Conservation (phyloP, 2,329 filamentous ascomycete species). For the Lithohypha guttulata region DNA sequence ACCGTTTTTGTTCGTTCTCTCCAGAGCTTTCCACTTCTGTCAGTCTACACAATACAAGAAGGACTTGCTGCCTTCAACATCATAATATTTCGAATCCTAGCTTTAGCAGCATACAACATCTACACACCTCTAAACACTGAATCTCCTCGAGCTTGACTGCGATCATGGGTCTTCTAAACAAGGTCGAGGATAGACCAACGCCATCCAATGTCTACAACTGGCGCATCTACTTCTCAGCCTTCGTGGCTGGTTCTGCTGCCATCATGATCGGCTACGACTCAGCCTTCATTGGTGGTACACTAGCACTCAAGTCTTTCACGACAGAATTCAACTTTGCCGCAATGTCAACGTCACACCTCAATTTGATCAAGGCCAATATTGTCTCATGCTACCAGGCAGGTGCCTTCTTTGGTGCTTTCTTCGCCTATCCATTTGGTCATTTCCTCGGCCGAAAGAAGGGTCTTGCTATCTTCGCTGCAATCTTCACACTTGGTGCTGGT, state of each 20-base stretch:
- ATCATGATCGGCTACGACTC: conserved; percentile 56
- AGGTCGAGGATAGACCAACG: conserved; percentile 41
- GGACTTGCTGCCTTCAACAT: no score
- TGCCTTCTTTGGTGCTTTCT: conserved; percentile 69
- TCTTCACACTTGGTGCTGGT: conserved; percentile 62
- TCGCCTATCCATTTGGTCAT: conserved; percentile 55
- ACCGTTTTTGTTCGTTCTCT: no score
- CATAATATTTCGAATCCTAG: no score
- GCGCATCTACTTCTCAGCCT: conserved; percentile 45
- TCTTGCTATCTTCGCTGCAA: conserved; percentile 47
- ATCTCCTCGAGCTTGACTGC: conserved; percentile 24
- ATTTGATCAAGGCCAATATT: conserved; percentile 60
- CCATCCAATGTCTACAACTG: conserved; percentile 51
- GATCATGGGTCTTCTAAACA: conserved; percentile 31
- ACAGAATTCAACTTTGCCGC: conserved; percentile 54
- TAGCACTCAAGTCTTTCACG: conserved; percentile 59
- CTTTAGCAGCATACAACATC: no score
- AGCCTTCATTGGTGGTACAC: conserved; percentile 68
- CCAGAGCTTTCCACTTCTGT: no score
- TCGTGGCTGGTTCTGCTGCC: conserved; percentile 45
- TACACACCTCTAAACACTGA: no score
- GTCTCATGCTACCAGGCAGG: conserved; percentile 74
- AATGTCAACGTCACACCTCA: conserved; percentile 39
- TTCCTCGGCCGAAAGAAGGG: conserved; percentile 57
- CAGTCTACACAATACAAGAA: no score